Evolutionary conservation across 2,329 filamentous ascomycete genomes (phyloP).

Genomic region (Aspergillus sp.): DNA sequence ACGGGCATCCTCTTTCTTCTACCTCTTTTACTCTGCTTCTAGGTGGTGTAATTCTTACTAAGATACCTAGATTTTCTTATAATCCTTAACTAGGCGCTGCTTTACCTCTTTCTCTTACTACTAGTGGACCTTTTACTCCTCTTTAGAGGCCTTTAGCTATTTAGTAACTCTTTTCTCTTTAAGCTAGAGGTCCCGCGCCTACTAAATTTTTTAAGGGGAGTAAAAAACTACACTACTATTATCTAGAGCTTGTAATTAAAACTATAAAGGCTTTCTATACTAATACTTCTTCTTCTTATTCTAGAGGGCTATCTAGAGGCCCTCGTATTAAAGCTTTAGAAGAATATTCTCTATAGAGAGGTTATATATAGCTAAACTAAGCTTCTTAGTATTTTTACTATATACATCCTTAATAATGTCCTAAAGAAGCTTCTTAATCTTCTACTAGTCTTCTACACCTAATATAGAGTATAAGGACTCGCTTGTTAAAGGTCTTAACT

Average conservation of each 20-base stretch:
- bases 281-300: conserved; percentile 11
- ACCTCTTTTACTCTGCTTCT: background rate
- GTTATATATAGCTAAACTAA: conserved; percentile 5
- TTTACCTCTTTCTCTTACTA: background rate
- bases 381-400: conserved; percentile 11
- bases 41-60: background rate
- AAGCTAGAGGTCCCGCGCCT: background rate
- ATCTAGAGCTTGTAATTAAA: background rate
- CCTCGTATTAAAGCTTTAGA: conserved; percentile 2
- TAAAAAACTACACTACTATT: conserved; percentile 9
- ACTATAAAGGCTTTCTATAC: conserved; percentile 4
- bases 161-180: conserved; percentile 2
- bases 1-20: background rate
- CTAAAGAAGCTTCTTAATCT: conserved; percentile 10
- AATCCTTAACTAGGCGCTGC: background rate
- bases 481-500: background rate
- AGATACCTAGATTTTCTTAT: background rate
- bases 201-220: conserved; percentile 3
- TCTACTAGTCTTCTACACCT: conserved; percentile 3
- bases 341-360: conserved; percentile 16
- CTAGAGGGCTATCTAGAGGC: conserved; percentile 3
- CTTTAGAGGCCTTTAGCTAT: conserved; percentile 1
- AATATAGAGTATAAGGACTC: background rate
- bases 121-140: background rate
- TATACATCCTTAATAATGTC: conserved; percentile 5